These are phyloP conservation scores for Evernia prunastri DNA, from an alignment of 495 filamentous ascomycete species.

Conservation along the genomic window DNA sequence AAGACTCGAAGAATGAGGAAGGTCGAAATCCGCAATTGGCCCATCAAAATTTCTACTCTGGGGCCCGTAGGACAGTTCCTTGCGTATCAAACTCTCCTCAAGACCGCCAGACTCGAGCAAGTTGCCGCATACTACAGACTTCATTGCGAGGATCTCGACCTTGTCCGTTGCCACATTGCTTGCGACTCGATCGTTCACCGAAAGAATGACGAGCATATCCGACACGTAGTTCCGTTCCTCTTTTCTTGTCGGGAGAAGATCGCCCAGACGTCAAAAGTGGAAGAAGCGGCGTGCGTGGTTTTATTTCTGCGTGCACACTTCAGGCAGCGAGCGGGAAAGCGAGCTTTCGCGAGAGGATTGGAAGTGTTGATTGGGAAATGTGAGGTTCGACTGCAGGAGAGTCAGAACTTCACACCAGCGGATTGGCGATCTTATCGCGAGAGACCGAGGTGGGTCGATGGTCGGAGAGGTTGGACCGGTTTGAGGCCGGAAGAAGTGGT, in stretches of 20 bases:
- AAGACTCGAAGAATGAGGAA: not conserved
- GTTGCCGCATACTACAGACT: not conserved
- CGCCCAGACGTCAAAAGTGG: not conserved
- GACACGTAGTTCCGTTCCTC: not conserved
- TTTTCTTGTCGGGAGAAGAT: no score
- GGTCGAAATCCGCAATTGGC: not conserved
- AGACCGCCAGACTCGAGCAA: not conserved
- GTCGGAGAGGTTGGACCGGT: slow-evolving; percentile 1
- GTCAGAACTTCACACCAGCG: not conserved
- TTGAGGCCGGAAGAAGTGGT: not conserved
- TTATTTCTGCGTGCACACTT: not conserved
- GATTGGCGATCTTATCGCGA: not conserved
- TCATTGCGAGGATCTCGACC: not conserved
- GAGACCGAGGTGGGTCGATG: not conserved
- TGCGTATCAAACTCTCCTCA: not conserved
- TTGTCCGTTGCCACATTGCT: not conserved
- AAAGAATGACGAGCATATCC: not conserved
- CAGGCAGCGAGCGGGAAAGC: not conserved
- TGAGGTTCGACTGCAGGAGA: not conserved
- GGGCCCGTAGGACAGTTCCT: not conserved
- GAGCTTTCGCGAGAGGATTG: not conserved
- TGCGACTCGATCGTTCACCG: not conserved
- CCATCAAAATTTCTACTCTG: not conserved
- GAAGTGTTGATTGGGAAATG: not conserved
- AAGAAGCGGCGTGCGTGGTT: not conserved